Conservation (phyloP, 202 grass and related monocot species). For the Carex arenaria region DNA sequence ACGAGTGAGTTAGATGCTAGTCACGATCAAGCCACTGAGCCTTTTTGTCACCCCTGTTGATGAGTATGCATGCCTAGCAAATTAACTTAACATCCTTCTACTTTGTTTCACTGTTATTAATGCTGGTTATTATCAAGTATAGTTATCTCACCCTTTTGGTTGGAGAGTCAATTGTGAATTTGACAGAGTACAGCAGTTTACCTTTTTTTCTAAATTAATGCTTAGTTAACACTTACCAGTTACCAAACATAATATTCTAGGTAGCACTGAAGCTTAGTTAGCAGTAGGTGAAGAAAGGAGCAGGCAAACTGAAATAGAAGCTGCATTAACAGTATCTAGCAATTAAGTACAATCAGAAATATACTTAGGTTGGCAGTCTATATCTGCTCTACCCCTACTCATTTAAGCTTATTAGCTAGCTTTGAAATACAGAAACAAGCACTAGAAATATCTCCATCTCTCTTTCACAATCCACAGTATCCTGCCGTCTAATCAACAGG, state of each 20-base stretch:
- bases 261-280: background rate
- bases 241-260: background rate
- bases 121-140: background rate
- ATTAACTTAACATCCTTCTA: background rate
- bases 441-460: background rate
- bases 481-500: background rate
- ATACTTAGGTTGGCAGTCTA: conserved; percentile 1
- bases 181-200: background rate
- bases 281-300: background rate
- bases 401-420: background rate
- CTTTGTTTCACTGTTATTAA: background rate
- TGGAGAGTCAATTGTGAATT: background rate
- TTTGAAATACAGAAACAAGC: background rate
- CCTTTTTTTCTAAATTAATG: background rate
- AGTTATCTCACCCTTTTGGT: background rate
- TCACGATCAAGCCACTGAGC: too few species aligned
- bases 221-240: background rate
- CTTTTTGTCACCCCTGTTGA: too few species aligned
- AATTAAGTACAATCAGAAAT: background rate
- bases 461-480: background rate
- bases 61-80: background rate
- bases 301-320: background rate
- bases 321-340: background rate
- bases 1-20: too few species aligned
- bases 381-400: background rate